Evolutionary conservation across 257 asterid genomes (phyloP).

Genomic region (Fraxinus cuspidata): DNA sequence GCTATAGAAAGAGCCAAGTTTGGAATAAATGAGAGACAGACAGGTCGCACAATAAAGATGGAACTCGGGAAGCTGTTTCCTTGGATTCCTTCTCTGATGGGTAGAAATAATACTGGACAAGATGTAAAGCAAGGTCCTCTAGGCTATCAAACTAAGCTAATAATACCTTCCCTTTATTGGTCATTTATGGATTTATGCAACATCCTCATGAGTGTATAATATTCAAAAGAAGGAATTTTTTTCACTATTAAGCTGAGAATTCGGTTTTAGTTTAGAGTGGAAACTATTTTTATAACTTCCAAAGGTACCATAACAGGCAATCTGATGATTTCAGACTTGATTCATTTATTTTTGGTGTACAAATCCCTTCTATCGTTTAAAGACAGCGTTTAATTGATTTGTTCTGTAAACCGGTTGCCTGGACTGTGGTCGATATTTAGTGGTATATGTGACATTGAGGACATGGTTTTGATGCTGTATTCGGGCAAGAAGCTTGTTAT

Average conservation of each 20-base stretch:
- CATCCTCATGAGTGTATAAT: conserved; percentile 17
- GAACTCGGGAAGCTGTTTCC: conserved; percentile 81
- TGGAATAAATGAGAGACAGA: conserved; percentile 67
- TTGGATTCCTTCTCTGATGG: conserved; percentile 80
- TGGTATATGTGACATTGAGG: no score
- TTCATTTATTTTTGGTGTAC: no score
- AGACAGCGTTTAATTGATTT: no score
- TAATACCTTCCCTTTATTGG: background rate
- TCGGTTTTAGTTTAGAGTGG: conserved; percentile 17
- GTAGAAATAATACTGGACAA: conserved; percentile 44
- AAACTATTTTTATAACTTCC: background rate
- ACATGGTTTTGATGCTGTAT: no score
- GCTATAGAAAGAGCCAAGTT: conserved; percentile 90
- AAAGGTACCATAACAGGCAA: background rate
- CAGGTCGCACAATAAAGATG: conserved; percentile 47
- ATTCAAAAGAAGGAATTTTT: conserved; percentile 4
- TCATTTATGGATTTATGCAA: conserved; percentile 10
- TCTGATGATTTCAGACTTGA: background rate
- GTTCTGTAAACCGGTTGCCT: background rate
- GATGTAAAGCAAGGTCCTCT: conserved; percentile 54
- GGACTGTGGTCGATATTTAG: background rate
- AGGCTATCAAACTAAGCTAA: conserved; percentile 86
- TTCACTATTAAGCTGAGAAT: conserved; percentile 9
- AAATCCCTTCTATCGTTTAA: no score
- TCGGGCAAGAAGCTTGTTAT: no score